Base-by-base conservation (phyloP, 768 basidiomycete genomes). In the Termitomyces heimii region DNA sequence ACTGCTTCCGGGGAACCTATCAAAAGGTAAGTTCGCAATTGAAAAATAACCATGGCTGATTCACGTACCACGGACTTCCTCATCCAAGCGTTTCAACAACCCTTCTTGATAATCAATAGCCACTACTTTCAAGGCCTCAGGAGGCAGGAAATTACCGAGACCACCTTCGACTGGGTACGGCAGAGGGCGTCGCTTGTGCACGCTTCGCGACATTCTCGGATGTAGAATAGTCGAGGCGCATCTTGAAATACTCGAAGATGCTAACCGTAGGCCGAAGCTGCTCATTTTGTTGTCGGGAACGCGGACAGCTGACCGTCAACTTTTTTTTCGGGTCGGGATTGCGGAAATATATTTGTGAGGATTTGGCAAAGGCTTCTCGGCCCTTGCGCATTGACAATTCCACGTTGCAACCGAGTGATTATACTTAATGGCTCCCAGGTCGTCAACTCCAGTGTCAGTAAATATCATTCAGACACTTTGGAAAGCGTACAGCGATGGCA, bases 101-200 rank as follows among this genome's bases (percentile, higher is more conserved):
- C 94, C 94, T 59, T 89, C 80, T 68, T 95, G 94, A 71, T 90
- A 97, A 65, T 95, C 93, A 49, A 84, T 77, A 3, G 87, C 87
- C 49, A 94, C 75, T 57, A 81, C 80, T 60, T 80, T 82, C 57
- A 94, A 78, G 1, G 88, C 88, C n/a, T 68, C 63, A 22, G 90
- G 85, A 1, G 89, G 83, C 65, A 94, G 74, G 69, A 96, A 96
- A 22, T 84, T 75, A 45, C 88, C 89, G 32, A 95, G 75, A 20
- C 93, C 94, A 40, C 81, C 74, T 45, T 90, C 82, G 29, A 86
- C 67, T 9, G 78, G 70, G 73, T 92, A 94, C 1, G 83, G 83
- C 29, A 91, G 79, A 10, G 71, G 65, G 63, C 74, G 76, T 56
- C 78, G 78, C 53, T 73, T 68, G 70, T 89, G 88, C 10, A 84